Evolutionary conservation across 1,284 basidiomycete species (phyloP), one percentile per base, ranked within the genome.

Genomic region (Agroathelia rolfsii): DNA sequence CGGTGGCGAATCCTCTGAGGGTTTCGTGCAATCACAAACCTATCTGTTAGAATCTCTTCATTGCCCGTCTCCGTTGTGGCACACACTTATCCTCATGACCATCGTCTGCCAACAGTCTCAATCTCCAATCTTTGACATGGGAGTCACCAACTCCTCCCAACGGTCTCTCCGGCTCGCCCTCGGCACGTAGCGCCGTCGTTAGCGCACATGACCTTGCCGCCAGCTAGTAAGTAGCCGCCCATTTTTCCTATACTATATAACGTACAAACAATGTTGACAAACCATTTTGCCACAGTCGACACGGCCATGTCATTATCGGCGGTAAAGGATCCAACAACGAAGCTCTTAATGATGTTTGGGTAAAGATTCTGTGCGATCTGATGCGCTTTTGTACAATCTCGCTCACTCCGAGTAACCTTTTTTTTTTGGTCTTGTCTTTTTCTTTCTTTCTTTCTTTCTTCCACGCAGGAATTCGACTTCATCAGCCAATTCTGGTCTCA

Each of bases 401-500:
- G n/a, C n/a, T n/a, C n/a, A n/a, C n/a, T n/a, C n/a, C n/a, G n/a
- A n/a, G n/a, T n/a, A n/a, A n/a, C n/a, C n/a, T n/a, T n/a, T n/a
- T n/a, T n/a, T n/a, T 26, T 23, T 12, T 14, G 21, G 16, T 26
- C 9, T 13, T 22, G n/a, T 18, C 16, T 13, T 21, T 21, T 17
- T 12, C 18, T 11, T 10, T 32, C 24, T 15, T 12, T 15, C 17
- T 5, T 29, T 43, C n/a, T 34, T 29, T 22, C 35, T 43, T 30
- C 11, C 30, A 21, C 30, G 5, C 48, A 82, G 81, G 80, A 81
- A 55, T 86, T 65, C 46, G 77, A 83, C 51, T 85, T 76, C 44
- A 66, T 50, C 36, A 74, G 72, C 42, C 62, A 81, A 39, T 85
- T 85, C 48, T 86, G 83, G 83, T 64, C 73, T 1, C 41, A 68